phyloP scores from a whole-genome alignment of 257 asterid species.

The Nicotiana noctiflora region DNA sequence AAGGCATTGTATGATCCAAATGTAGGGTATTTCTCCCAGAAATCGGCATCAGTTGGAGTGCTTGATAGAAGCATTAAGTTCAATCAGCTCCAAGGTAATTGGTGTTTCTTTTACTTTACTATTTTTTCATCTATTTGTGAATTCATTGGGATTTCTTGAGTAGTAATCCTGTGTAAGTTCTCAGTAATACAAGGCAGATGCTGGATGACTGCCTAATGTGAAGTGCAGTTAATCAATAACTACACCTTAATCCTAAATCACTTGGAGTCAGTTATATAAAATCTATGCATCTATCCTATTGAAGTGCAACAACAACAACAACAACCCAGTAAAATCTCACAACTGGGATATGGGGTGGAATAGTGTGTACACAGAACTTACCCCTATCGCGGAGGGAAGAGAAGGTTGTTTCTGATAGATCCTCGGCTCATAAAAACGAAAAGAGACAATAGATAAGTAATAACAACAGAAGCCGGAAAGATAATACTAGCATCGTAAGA shows the following conservation, averaged over 20 bases:
- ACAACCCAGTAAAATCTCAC: too few species aligned
- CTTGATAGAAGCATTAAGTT: conserved; percentile 81
- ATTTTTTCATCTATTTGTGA: neutral
- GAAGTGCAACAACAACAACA: too few species aligned
- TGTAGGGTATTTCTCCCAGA: conserved; percentile 79
- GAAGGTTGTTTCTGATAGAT: too few species aligned
- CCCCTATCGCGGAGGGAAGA: too few species aligned
- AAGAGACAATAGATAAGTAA: too few species aligned
- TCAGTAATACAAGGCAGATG: neutral
- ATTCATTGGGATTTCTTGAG: neutral
- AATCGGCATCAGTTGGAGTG: conserved; percentile 85
- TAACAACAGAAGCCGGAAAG: too few species aligned
- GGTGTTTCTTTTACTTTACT: neutral
- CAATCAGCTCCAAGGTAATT: conserved; percentile 62
- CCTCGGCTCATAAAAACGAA: too few species aligned
- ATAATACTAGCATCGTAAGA: too few species aligned
- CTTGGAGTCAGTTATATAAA: neutral
- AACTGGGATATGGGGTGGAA: too few species aligned
- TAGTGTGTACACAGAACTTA: too few species aligned
- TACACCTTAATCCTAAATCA: neutral
- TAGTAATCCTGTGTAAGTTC: neutral
- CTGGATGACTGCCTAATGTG: too few species aligned
- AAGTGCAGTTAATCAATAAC: neutral
- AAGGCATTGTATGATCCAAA: conserved; percentile 74
- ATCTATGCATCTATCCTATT: neutral